Percentiles rank a stretch among this genome's conserved stretches.
Conservation (phyloP, 257 asterid species). For the Scutellaria minor region DNA sequence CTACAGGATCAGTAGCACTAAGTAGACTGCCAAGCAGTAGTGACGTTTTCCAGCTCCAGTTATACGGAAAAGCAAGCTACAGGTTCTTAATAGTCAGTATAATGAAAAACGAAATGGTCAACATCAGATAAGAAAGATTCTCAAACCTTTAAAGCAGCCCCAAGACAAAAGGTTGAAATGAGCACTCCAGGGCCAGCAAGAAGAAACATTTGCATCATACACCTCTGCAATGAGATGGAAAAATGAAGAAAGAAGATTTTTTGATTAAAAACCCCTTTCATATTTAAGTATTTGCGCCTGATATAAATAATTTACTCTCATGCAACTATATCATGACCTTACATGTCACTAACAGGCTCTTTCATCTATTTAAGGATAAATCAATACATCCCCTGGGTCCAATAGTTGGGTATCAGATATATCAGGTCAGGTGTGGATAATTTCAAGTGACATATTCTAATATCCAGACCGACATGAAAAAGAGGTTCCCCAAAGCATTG, state of each 20-base stretch:
- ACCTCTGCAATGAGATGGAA: conserved; percentile 61
- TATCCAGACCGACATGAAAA: background rate
- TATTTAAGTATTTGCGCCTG: background rate
- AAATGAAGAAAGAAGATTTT: conserved; percentile 4
- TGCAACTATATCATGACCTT: conserved; percentile 9
- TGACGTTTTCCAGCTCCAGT: conserved; percentile 96
- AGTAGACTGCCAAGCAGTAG: conserved; percentile 96
- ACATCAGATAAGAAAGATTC: conserved; percentile 33
- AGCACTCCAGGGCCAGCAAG: conserved; percentile 99
- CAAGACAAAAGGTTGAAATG: conserved; percentile 85
- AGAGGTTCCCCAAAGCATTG: background rate
- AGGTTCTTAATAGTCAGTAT: conserved; percentile 42
- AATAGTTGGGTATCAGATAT: background rate
- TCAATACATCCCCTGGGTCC: background rate
- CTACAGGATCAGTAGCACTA: conserved; percentile 99
- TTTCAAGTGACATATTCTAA: background rate
- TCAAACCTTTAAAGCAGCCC: conserved; percentile 83
- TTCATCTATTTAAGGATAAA: background rate
- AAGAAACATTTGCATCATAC: conserved; percentile 80
- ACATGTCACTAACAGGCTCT: conserved; percentile 3
- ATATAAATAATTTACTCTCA: background rate
- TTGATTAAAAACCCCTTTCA: background rate
- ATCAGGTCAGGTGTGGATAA: background rate
- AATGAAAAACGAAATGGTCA: conserved; percentile 26
- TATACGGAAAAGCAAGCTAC: conserved; percentile 83